phyloP scores from a whole-genome alignment of 805 yeast genomes.

The Komagataella populi region DNA sequence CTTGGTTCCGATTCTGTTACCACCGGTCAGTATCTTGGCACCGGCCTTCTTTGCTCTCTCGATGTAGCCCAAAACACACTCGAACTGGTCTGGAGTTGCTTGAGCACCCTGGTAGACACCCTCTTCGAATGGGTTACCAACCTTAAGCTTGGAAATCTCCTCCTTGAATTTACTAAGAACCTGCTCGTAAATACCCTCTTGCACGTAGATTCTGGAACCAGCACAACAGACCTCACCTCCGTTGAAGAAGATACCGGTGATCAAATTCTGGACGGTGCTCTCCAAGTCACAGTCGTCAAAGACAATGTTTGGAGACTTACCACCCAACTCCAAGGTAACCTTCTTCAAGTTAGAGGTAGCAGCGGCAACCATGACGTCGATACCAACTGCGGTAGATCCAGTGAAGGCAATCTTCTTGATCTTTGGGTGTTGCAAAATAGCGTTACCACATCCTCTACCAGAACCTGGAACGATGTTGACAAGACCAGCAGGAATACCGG shows the following conservation, averaged over 20 bases:
- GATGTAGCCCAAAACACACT: conserved; percentile 65
- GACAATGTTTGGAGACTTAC: conserved; percentile 87
- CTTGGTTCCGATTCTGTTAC: conserved; percentile 33
- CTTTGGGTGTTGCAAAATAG: conserved; percentile 40
- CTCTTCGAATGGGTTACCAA: conserved; percentile 78
- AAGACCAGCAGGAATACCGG: conserved; percentile 54
- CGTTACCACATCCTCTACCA: conserved; percentile 47
- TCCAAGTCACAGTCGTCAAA: conserved; percentile 77
- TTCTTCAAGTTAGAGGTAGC: conserved; percentile 76
- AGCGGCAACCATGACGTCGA: conserved; percentile 65
- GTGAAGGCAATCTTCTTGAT: conserved; percentile 55
- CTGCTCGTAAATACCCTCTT: conserved; percentile 72
- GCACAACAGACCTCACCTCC: conserved; percentile 96
- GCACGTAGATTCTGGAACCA: conserved; percentile 83
- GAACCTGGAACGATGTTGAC: conserved; percentile 49
- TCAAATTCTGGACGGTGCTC: conserved; percentile 61
- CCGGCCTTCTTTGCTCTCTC: conserved; percentile 74
- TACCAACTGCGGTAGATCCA: conserved; percentile 64
- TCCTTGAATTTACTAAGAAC: conserved; percentile 45
- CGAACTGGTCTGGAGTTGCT: conserved; percentile 67
- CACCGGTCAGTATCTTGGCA: conserved; percentile 63
- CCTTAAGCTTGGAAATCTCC: conserved; percentile 38
- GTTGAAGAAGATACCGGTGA: conserved; percentile 80
- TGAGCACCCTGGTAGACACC: conserved; percentile 85
- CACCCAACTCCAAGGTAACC: conserved; percentile 91